Evolutionary conservation across 306 rosid genomes (phyloP), one percentile per base, ranked within the genome.

Genomic region (Cicer yamashitae): DNA sequence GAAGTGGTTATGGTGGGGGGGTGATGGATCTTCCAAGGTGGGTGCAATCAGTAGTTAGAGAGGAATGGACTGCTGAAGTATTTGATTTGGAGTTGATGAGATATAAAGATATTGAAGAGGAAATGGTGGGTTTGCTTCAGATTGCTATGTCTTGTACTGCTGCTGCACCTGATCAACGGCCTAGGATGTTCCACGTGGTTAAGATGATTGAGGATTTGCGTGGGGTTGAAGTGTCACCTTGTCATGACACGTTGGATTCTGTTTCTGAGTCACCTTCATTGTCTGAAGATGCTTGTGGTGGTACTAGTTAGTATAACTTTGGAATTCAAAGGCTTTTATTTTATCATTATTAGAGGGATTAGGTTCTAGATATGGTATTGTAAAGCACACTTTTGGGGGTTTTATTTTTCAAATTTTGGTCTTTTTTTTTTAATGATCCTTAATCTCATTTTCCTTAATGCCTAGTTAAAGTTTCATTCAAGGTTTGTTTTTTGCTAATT

Each of bases 51-150:
- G 98, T 94, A 73, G 98, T 94, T 72, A 85, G 98, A 22, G 98
- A 91, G 78, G 98, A 94, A 44, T 94, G 98, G 98, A 94, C 98
- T n/a, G 97, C 96, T 22, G 97, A 94, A 84, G 98, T 94, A 10
- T 94, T 94, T 67, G 98, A 94, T 79, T 66, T 94, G 78, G 98
- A 94, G 86, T 79, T 94, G 73, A 91, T 94, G 97, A 90, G 97
- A 88, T 94, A 91, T 38, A 91, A 89, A 85, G 98, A 94, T 62
- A 94, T 94, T 14, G 97, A 94, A 73, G 98, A 94, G 86, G 98
- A 94, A 65, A 94, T 94, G 98, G 98, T 94, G 62, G 97, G 96
- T 25, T 67, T 94, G 82, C 79, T 94, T 65, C 98, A 94, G 87
- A 81, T 94, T 2, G 98, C 96, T 0, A 81, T 94, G 96, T 14